A percentile compares a stretch with the other conserved stretches of the same genome.
These are phyloP conservation scores for Diaporthe helianthi DNA, from an alignment of 2,329 filamentous ascomycete genomes.

Conservation along the genomic window DNA sequence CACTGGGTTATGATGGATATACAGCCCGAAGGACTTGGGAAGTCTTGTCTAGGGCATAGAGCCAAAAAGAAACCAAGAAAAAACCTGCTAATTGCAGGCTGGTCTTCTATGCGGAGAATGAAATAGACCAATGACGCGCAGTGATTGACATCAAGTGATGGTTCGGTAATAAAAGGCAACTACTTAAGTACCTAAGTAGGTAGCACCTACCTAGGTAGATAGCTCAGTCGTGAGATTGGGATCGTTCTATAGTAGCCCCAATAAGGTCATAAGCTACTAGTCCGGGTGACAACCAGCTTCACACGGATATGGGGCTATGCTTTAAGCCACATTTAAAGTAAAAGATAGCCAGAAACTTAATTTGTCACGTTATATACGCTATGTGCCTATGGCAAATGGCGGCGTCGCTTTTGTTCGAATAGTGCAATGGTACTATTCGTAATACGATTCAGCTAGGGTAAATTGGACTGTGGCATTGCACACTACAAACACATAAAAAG, in stretches of 20 bases:
- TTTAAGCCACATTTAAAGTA: not conserved
- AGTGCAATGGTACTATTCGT: too few species aligned
- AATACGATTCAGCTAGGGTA: too few species aligned
- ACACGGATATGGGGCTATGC: not conserved
- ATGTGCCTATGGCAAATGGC: too few species aligned
- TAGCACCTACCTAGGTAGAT: too few species aligned
- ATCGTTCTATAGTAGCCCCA: not conserved
- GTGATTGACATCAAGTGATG: not conserved
- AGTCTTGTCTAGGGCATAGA: not conserved
- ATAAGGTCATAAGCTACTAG: not conserved
- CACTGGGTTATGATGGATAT: not conserved
- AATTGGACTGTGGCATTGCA: too few species aligned
- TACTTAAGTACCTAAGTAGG: too few species aligned
- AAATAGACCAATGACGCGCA: slow-evolving; percentile 1
- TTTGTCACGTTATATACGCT: too few species aligned
- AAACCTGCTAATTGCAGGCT: not conserved
- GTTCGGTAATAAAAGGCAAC: not conserved
- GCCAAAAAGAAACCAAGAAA: too few species aligned
- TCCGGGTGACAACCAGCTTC: not conserved
- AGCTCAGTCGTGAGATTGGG: not conserved
- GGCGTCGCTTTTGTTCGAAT: too few species aligned
- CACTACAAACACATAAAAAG: not conserved
- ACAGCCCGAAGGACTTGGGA: not conserved
- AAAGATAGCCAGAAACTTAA: too few species aligned
- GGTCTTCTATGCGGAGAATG: not conserved